phyloP scores from a whole-genome alignment of 305 asterid genomes.

The Fraxinus paxiana region DNA sequence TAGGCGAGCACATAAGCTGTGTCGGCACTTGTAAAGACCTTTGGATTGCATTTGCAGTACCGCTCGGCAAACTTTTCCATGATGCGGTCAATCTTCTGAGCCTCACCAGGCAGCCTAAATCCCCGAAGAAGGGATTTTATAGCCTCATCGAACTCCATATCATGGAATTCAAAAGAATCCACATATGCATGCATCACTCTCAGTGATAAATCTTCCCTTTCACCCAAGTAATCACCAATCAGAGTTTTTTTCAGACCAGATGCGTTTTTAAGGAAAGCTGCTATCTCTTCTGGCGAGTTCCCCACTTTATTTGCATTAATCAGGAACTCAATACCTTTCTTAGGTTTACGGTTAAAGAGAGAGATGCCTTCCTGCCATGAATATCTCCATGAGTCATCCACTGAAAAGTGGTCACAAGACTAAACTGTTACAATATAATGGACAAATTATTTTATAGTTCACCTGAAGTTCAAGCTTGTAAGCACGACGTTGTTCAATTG shows the following conservation, averaged over 20 bases:
- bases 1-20: conserved; percentile 98
- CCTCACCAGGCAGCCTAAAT: conserved; percentile 97
- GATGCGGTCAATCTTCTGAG: conserved; percentile 96
- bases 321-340: conserved; percentile 92
- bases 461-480: conserved; percentile 98
- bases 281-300: conserved; percentile 79
- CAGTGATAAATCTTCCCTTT: conserved; percentile 89
- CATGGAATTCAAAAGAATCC: conserved; percentile 96
- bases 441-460: conserved; percentile 28
- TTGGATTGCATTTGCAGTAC: conserved; percentile 90
- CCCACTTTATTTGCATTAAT: conserved; percentile 93
- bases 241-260: conserved; percentile 81
- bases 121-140: conserved; percentile 86
- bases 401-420: conserved; percentile 15
- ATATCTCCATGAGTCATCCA: conserved; percentile 23
- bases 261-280: conserved; percentile 79
- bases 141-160: conserved; percentile 90
- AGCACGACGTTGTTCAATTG: conserved; percentile 95
- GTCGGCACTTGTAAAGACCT: conserved; percentile 92
- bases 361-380: conserved; percentile 97
- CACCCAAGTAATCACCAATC: conserved; percentile 98
- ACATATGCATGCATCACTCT: conserved; percentile 98
- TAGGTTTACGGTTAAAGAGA: conserved; percentile 94
- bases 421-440: conserved; percentile 18
- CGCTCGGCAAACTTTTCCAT: conserved; percentile 98